These are phyloP conservation scores for Apocynum venetum DNA, from an alignment of 257 asterid species.

Conservation along the genomic window DNA sequence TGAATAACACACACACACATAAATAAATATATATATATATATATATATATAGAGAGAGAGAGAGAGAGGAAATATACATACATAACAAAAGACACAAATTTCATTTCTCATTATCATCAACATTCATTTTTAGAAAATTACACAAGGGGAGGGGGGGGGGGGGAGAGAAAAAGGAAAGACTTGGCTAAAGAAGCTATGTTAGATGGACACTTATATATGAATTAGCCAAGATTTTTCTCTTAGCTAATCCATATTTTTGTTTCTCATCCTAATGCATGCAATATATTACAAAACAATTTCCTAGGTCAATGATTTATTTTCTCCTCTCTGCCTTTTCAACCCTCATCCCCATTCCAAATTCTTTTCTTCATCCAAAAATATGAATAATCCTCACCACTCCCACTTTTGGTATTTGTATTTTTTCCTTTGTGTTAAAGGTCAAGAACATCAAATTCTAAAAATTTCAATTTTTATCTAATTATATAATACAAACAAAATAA, in stretches of 20 bases:
- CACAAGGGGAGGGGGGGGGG: background rate
- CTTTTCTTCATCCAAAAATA: background rate
- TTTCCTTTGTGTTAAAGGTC: constrained; percentile 6
- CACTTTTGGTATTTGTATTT: background rate
- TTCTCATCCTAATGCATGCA: background rate
- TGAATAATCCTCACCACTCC: background rate
- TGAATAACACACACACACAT: no score
- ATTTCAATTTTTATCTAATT: constrained; percentile 1
- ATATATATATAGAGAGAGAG: no score
- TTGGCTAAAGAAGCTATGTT: background rate
- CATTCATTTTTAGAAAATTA: background rate
- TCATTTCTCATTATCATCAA: background rate
- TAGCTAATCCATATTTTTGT: background rate
- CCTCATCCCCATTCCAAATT: background rate
- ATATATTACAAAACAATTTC: background rate
- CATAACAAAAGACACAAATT: background rate
- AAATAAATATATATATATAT: no score
- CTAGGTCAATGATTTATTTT: background rate
- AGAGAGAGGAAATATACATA: no score
- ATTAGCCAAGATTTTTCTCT: background rate
- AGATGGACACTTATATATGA: background rate
- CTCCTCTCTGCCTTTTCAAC: background rate
- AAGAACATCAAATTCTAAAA: constrained; percentile 19
- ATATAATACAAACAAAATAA: constrained; percentile 16
- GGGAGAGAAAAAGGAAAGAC: background rate